Percentiles rank a stretch among this genome's conserved stretches.
Evolutionary conservation across 495 filamentous ascomycete species (phyloP).

Genomic region (Aspergillus affinis): DNA sequence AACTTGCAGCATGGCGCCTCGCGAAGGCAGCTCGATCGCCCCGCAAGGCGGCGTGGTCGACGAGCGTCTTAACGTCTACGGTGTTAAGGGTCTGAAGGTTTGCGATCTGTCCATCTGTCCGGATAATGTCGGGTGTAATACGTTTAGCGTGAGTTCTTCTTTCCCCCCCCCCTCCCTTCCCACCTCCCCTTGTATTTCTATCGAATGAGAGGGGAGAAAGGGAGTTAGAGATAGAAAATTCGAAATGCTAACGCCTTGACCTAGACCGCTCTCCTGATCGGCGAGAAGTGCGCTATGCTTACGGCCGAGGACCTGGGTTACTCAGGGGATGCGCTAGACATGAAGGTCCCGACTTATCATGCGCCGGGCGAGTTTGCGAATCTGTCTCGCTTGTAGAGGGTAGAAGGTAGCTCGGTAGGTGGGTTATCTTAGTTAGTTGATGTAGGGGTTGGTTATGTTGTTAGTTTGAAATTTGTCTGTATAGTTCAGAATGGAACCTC

Average conservation of each 20-base stretch:
- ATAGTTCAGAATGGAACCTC: neutral
- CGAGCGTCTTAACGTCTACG: conserved; percentile 77
- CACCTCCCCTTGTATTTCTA: no score
- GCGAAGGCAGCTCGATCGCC: conserved; percentile 74
- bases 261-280: conserved; percentile 74
- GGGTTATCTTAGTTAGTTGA: neutral
- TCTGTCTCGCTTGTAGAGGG: conserved; percentile 23
- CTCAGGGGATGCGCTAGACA: conserved; percentile 68
- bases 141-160: conserved; percentile 46
- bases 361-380: conserved; percentile 51
- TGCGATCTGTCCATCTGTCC: conserved; percentile 79
- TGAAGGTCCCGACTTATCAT: conserved; percentile 68
- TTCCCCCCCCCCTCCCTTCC: neutral
- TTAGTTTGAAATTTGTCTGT: neutral
- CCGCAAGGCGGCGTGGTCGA: conserved; percentile 75
- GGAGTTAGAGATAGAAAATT: no score
- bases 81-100: conserved; percentile 77
- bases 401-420: no score
- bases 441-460: neutral
- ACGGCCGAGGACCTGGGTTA: conserved; percentile 77
- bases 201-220: no score
- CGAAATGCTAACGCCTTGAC: conserved; percentile 6
- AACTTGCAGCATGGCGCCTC: conserved; percentile 80
- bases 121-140: conserved; percentile 82
- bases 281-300: conserved; percentile 76